Evolutionary conservation across 108 stramenopile genomes (phyloP).

Genomic region (Stephanodiscus triporus): DNA sequence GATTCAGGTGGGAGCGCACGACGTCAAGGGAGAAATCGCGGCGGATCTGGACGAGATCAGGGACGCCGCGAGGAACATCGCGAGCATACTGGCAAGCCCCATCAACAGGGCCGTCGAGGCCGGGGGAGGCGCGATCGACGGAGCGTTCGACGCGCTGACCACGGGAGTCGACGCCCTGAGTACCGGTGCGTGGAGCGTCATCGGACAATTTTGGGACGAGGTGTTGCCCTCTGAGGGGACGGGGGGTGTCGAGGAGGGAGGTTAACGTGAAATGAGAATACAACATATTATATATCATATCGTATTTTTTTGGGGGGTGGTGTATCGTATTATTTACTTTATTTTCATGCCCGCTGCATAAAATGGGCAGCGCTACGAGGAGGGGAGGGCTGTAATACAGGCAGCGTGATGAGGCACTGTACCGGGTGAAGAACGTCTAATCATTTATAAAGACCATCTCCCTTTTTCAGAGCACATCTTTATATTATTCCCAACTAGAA

Average conservation of each 20-base stretch:
- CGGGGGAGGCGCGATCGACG: not conserved
- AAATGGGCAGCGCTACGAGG: too few species aligned
- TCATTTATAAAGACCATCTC: too few species aligned
- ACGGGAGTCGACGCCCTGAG: not conserved
- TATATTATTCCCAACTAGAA: constrained; percentile 4
- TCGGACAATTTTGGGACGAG: not conserved
- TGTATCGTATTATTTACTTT: too few species aligned
- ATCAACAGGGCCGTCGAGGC: constrained; percentile 2
- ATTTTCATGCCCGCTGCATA: too few species aligned
- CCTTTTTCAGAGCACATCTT: too few species aligned
- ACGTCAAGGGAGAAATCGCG: not conserved
- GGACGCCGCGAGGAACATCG: not conserved
- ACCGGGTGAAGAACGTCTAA: too few species aligned
- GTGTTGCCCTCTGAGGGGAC: not conserved
- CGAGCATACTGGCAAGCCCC: not conserved
- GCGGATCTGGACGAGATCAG: not conserved
- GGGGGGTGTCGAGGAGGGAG: not conserved
- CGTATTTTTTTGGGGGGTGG: too few species aligned
- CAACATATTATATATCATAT: too few species aligned
- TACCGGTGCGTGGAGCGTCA: not conserved
- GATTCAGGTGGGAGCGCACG: too few species aligned
- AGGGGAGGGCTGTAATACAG: too few species aligned
- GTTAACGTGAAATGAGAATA: too few species aligned
- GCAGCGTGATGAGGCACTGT: too few species aligned
- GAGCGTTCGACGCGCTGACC: not conserved